Base-by-base conservation (phyloP, 352 stramenopile species). In the Thalassiosira livingstoniorum region DNA sequence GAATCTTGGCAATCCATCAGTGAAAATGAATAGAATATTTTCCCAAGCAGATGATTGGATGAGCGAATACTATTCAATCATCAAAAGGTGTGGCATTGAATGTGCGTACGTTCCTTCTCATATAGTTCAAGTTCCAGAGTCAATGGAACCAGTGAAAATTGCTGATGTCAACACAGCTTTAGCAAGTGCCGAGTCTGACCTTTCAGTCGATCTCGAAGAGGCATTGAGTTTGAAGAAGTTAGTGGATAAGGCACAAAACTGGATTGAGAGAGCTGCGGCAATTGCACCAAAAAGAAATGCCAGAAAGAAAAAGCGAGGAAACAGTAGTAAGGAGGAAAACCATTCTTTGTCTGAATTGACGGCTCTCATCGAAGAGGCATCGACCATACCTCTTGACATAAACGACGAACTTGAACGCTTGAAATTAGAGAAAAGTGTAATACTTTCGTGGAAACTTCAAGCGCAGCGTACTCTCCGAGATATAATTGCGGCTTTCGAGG, bases 1-100 rank as follows among this genome's bases (percentile, higher is more conserved):
- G 4, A 92, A 94, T 62, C 71, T 92, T 53, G 90, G 90, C 31
- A 85, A 88, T 55, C 69, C 83, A 58, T 62, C 78, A 58, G 80
- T 39, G 11, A 92, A 92, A 71, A 89, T 94, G n/a, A 80, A 79
- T 42, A 76, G 78, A 67, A 91, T 94, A 63, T 81, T 89, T 51
- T 79, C 61, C 31, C 81, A 92, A 60, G 80, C 90, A 25, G 87
- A 94, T 62, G 68, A 75, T 43, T 94, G 90, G 90, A 88, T 90
- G 39, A 62, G 83, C 11, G 81, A 83, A 32, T 76, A 92, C 51
- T 71, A 79, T 43, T n/a, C 42, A n/a, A 54, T 93, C 11, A 23
- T 92, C 23, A 70, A 78, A 58, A 39, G 67, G 42, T 92, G 87
- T 75, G 73, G 71, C 15, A 79, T 87, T 35, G 74, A 87, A 73